Percentiles rank a stretch among this genome's conserved stretches.
Evolutionary conservation across 192 early-diverging fungal genomes (phyloP).

Genomic region (Entophlyctis helioformis): DNA sequence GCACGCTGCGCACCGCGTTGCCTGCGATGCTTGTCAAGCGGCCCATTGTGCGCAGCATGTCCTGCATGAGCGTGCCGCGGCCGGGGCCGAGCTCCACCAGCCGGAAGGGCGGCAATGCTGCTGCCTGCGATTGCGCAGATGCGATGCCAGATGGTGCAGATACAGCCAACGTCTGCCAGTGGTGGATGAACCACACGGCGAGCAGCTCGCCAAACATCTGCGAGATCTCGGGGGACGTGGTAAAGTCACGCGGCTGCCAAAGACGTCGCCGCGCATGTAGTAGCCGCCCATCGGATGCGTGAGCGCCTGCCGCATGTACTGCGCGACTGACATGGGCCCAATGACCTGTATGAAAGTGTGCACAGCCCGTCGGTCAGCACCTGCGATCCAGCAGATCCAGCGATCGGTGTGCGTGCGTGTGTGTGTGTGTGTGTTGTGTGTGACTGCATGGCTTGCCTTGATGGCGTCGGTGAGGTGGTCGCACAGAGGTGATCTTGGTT

Average conservation of each 20-base stretch:
- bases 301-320: constrained; percentile 82
- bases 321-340: constrained; percentile 53
- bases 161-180: constrained; percentile 61
- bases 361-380: no score
- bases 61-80: constrained; percentile 84
- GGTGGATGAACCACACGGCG: constrained; percentile 78
- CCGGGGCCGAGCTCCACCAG: constrained; percentile 73
- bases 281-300: constrained; percentile 85
- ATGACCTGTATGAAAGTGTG: no score
- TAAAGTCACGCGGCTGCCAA: constrained; percentile 87
- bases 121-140: not conserved
- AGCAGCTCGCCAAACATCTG: constrained; percentile 97
- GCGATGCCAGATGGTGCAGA: constrained; percentile 2
- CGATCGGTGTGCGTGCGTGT: no score
- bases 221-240: constrained; percentile 92
- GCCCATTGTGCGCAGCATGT: constrained; percentile 63
- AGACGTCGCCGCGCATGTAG: constrained; percentile 84
- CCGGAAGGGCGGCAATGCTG: no score
- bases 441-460: no score
- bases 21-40: constrained; percentile 23
- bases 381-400: no score
- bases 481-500: no score
- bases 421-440: no score
- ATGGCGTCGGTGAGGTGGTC: no score
- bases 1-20: constrained; percentile 50